A percentile compares a stretch with the other conserved stretches of the same genome.
Conservation (phyloP, 495 filamentous ascomycete genomes). For the Xylaria intraflava region DNA sequence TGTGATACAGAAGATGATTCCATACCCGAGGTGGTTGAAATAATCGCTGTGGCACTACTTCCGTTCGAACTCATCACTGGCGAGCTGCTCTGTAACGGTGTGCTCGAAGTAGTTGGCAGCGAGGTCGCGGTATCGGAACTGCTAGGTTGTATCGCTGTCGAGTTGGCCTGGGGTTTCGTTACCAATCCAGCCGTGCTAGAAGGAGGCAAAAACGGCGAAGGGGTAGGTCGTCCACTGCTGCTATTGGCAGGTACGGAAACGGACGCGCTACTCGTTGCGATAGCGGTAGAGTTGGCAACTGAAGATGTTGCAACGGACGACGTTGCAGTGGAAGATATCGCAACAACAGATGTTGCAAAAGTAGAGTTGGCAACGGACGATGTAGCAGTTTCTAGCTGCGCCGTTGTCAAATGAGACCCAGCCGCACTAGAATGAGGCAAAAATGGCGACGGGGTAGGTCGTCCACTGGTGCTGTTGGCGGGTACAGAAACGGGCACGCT, state of each 20-base stretch:
- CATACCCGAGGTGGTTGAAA: conserved; percentile 9
- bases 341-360: not conserved
- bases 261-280: not conserved
- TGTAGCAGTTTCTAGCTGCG: too few relatives aligned
- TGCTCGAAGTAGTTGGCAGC: not conserved
- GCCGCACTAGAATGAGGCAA: not conserved
- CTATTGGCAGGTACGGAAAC: not conserved
- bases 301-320: conserved; percentile 1
- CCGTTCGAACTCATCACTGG: not conserved
- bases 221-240: not conserved
- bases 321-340: not conserved
- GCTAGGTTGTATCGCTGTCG: not conserved
- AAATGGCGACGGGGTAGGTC: not conserved
- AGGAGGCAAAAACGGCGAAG: not conserved
- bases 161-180: not conserved
- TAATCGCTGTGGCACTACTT: not conserved
- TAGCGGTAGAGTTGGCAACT: not conserved
- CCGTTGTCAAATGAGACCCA: too few relatives aligned
- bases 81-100: not conserved
- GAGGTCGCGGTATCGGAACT: not conserved
- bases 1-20: conserved; percentile 18
- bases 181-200: not conserved
- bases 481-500: not conserved
- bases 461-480: not conserved
- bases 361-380: not conserved